phyloP scores from a whole-genome alignment of 2,329 filamentous ascomycete species.

The Xylaria sp. region DNA sequence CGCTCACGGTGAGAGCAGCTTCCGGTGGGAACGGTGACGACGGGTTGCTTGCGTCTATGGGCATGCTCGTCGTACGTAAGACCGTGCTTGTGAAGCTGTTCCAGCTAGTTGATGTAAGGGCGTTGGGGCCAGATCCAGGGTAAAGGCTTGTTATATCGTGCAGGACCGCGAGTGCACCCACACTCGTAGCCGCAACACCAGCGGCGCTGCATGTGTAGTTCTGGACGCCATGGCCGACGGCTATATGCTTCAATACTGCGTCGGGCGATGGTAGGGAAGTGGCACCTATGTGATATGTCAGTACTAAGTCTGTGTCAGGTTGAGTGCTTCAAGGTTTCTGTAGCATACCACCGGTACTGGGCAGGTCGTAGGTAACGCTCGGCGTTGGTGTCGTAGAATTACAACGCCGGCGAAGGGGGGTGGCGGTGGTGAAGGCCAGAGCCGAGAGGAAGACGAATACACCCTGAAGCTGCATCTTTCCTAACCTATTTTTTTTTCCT shows the following conservation, averaged over 20 bases:
- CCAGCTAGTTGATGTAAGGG: constrained; percentile 56
- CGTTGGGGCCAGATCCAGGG: constrained; percentile 55
- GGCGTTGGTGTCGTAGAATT: constrained; percentile 20
- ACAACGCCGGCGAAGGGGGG: constrained; percentile 43
- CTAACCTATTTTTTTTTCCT: constrained; percentile 11
- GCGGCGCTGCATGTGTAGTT: constrained; percentile 71
- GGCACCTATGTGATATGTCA: constrained; percentile 44
- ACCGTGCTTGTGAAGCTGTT: constrained; percentile 54
- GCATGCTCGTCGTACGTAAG: constrained; percentile 57
- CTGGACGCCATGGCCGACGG: constrained; percentile 72
- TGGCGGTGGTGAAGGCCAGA: constrained; percentile 44
- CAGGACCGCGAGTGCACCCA: constrained; percentile 69
- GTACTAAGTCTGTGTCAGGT: background rate
- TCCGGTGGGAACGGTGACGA: constrained; percentile 54
- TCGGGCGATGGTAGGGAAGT: constrained; percentile 59
- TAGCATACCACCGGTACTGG: constrained; percentile 52
- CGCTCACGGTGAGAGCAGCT: constrained; percentile 53
- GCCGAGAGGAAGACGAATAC: constrained; percentile 45
- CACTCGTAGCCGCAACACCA: constrained; percentile 52
- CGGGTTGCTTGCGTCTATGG: constrained; percentile 59
- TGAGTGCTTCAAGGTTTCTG: constrained; percentile 30
- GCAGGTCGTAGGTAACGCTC: constrained; percentile 51
- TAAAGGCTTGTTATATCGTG: constrained; percentile 68
- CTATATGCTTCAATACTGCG: constrained; percentile 63
- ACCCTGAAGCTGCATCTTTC: constrained; percentile 46